phyloP scores from a whole-genome alignment of 306 rosid genomes.

The Quercus gilva region DNA sequence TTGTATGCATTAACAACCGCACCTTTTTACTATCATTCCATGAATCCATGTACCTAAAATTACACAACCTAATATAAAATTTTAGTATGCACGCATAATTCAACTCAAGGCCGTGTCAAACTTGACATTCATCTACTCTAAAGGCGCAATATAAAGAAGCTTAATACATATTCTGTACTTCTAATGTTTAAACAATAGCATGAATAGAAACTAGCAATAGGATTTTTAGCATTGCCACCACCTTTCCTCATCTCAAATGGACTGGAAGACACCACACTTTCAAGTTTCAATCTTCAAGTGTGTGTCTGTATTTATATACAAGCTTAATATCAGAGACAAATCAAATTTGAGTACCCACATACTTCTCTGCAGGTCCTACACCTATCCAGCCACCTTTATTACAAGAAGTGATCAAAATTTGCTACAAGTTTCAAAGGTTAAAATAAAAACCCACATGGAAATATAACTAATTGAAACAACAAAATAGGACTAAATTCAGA shows the following conservation, averaged over 20 bases:
- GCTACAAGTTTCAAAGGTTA: neutral
- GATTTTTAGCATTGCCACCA: neutral
- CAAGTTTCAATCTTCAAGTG: neutral
- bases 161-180: neutral
- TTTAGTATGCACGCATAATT: neutral
- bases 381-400: neutral
- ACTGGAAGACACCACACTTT: neutral
- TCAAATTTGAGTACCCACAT: neutral
- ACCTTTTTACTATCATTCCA: neutral
- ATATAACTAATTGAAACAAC: neutral
- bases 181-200: too few relatives aligned
- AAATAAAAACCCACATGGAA: neutral
- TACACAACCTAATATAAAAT: neutral
- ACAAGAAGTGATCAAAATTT: neutral
- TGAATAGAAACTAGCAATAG: neutral
- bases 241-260: neutral
- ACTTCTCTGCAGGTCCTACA: neutral
- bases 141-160: neutral
- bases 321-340: neutral
- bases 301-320: neutral
- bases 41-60: neutral
- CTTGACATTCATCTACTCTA: neutral
- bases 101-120: neutral
- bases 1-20: too few relatives aligned
- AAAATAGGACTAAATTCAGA: neutral